phyloP scores from a whole-genome alignment of 495 filamentous ascomycete genomes.

The Tricharina praecox region DNA sequence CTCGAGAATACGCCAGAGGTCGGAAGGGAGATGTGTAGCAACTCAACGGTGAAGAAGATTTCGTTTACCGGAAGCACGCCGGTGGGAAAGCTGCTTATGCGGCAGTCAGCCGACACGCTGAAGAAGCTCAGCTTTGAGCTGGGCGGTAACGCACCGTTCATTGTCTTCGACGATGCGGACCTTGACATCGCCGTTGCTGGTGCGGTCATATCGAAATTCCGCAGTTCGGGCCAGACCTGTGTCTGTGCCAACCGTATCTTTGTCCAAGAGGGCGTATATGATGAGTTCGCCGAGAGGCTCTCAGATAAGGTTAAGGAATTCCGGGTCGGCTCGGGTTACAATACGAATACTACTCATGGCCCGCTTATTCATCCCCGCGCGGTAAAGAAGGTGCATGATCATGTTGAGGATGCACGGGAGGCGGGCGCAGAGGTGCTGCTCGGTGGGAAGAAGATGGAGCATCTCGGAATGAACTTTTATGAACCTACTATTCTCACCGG shows the following conservation, averaged over 20 bases:
- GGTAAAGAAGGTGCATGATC: conserved; percentile 55
- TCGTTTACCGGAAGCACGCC: conserved; percentile 79
- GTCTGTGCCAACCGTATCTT: conserved; percentile 81
- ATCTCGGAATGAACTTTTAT: conserved; percentile 61
- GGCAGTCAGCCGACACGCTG: conserved; percentile 59
- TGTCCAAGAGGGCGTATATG: conserved; percentile 62
- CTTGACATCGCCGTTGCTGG: conserved; percentile 60
- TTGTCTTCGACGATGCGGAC: conserved; percentile 83
- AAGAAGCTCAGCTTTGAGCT: conserved; percentile 82
- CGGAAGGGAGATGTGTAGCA: conserved; percentile 53
- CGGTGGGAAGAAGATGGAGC: conserved; percentile 49
- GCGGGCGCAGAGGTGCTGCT: conserved; percentile 57
- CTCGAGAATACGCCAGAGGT: conserved; percentile 54
- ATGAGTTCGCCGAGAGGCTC: conserved; percentile 54
- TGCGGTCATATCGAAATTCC: conserved; percentile 65
- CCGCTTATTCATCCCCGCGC: conserved; percentile 68
- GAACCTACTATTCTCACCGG: conserved; percentile 62
- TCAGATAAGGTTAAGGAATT: conserved; percentile 59
- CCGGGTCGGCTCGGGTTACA: conserved; percentile 61
- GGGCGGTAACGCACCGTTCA: conserved; percentile 83
- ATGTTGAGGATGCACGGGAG: conserved; percentile 56
- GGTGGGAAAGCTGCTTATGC: conserved; percentile 79
- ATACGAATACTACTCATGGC: conserved; percentile 54
- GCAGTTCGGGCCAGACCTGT: conserved; percentile 75
- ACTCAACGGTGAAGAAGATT: conserved; percentile 59